Percentiles rank a stretch among this genome's conserved stretches.
Conservation (phyloP, 495 filamentous ascomycete genomes). For the Tuber magnatum region DNA sequence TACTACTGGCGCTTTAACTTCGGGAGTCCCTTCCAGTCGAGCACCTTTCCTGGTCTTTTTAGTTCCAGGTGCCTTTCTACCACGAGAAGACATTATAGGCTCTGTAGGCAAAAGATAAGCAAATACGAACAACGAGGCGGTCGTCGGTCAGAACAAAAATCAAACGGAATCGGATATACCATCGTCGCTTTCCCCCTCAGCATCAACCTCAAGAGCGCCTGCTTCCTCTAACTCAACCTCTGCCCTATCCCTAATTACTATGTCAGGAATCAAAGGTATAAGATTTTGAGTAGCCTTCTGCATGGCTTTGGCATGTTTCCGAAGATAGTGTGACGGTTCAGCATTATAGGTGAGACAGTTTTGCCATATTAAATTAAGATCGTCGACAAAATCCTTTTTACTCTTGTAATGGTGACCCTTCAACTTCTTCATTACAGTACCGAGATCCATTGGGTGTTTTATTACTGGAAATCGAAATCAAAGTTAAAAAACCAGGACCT, state of each 20-base stretch:
- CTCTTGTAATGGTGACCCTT: slow-evolving; percentile 81
- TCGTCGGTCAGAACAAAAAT: slow-evolving; percentile 19
- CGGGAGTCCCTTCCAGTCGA: slow-evolving; percentile 68
- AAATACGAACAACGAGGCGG: slow-evolving; percentile 8
- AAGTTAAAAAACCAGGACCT: slow-evolving; percentile 3
- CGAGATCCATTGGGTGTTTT: slow-evolving; percentile 96
- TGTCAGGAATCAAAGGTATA: slow-evolving; percentile 87
- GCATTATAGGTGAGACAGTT: slow-evolving; percentile 96
- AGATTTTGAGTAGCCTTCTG: slow-evolving; percentile 92
- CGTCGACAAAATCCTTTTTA: slow-evolving; percentile 88
- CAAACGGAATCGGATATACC: slow-evolving; percentile 25
- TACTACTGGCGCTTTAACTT: slow-evolving; percentile 51
- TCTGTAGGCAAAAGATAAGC: slow-evolving; percentile 48
- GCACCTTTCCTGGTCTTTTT: slow-evolving; percentile 78
- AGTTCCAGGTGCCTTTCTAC: slow-evolving; percentile 75
- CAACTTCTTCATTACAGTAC: slow-evolving; percentile 96
- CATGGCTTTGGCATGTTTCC: slow-evolving; percentile 94
- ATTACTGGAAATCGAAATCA: slow-evolving; percentile 56
- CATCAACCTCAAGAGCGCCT: slow-evolving; percentile 68
- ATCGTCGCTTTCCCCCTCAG: slow-evolving; percentile 85
- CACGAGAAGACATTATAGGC: slow-evolving; percentile 94
- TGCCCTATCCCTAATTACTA: slow-evolving; percentile 78
- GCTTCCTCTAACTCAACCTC: slow-evolving; percentile 95
- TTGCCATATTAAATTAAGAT: slow-evolving; percentile 89
- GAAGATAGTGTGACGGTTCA: slow-evolving; percentile 73